These are phyloP conservation scores for Fusarium verticillioides DNA, from an alignment of 2,329 filamentous ascomycete genomes.

Conservation along the genomic window DNA sequence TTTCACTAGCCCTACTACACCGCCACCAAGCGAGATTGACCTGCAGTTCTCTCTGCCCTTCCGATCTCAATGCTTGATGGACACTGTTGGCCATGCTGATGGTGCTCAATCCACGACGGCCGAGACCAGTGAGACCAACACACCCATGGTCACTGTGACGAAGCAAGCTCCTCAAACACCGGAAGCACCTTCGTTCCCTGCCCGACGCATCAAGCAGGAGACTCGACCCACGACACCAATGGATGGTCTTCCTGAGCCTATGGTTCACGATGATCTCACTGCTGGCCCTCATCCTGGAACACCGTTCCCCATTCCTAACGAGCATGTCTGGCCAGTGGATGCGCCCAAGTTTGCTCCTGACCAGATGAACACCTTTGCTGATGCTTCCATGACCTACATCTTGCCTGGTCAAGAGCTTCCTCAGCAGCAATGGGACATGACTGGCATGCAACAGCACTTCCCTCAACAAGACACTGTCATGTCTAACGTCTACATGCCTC, in stretches of 20 bases:
- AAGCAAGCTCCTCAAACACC: constrained; percentile 47
- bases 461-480: constrained; percentile 46
- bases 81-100: constrained; percentile 47
- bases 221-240: constrained; percentile 52
- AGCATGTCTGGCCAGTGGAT: constrained; percentile 52
- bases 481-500: constrained; percentile 42
- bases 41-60: constrained; percentile 53
- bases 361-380: constrained; percentile 49
- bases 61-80: constrained; percentile 51
- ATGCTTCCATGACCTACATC: constrained; percentile 47
- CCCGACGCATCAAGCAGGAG: constrained; percentile 50
- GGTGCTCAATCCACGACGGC: constrained; percentile 43
- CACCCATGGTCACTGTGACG: constrained; percentile 43
- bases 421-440: constrained; percentile 45
- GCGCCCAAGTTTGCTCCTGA: constrained; percentile 55
- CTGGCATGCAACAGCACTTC: constrained; percentile 42
- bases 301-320: constrained; percentile 54
- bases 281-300: constrained; percentile 55
- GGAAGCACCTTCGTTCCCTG: constrained; percentile 45
- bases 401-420: constrained; percentile 45
- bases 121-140: constrained; percentile 36
- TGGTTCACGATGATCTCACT: constrained; percentile 50
- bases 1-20: constrained; percentile 50
- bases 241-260: constrained; percentile 43
- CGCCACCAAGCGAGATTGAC: constrained; percentile 54